Percentiles rank a stretch among this genome's conserved stretches.
Evolutionary conservation across 805 yeast genomes (phyloP).

Genomic region (Wickerhamomyces hampshirensis): DNA sequence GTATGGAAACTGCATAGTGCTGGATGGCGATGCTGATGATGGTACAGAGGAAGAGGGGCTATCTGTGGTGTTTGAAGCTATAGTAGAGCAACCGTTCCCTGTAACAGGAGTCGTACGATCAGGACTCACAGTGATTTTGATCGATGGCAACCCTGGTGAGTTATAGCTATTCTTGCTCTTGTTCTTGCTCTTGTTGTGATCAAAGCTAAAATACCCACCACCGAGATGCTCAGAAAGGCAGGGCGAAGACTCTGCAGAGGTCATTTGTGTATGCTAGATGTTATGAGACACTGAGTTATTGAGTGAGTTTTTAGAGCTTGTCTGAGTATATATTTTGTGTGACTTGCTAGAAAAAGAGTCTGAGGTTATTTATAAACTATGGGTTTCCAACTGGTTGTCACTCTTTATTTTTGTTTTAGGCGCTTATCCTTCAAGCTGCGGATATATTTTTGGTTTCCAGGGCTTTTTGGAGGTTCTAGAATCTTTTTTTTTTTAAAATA

Average conservation of each 20-base stretch:
- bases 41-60: too few species aligned
- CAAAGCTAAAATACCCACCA: conserved; percentile 9
- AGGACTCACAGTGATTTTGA: conserved; percentile 13
- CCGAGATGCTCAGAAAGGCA: conserved; percentile 3
- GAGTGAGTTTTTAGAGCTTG: background rate
- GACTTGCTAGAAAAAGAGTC: too few species aligned
- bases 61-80: too few species aligned
- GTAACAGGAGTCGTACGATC: background rate
- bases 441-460: too few species aligned
- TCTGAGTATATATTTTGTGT: background rate
- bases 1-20: conserved; percentile 4
- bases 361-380: too few species aligned
- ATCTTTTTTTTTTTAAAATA: too few species aligned
- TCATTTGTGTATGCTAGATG: conserved; percentile 4
- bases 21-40: conserved; percentile 5
- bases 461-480: too few species aligned
- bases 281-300: background rate
- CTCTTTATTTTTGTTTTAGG: conserved; percentile 2
- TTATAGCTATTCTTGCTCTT: background rate
- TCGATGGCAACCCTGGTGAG: conserved; percentile 3
- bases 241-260: conserved; percentile 12
- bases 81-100: too few species aligned
- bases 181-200: conserved; percentile 1
- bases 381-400: too few species aligned
- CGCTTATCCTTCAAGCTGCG: background rate